Conservation (phyloP, 306 rosid species). For the Coriaria nepalensis region DNA sequence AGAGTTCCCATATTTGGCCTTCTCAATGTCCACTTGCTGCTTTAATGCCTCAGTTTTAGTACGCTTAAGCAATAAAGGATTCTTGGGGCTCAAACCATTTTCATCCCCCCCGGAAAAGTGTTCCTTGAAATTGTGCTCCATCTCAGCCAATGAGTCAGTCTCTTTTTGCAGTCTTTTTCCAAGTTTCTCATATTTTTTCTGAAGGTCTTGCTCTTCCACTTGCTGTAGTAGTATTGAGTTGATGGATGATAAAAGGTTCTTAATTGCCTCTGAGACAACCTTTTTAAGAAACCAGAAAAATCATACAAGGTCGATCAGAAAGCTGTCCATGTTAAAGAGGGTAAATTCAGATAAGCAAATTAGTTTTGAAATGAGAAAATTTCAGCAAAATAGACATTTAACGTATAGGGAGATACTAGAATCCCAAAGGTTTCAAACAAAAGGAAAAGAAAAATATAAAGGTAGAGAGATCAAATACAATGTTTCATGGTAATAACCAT, state of each 20-base stretch:
- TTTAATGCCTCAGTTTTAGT: constrained; percentile 45
- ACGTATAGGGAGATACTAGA: too few relatives aligned
- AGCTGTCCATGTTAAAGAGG: too few relatives aligned
- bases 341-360: too few relatives aligned
- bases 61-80: constrained; percentile 46
- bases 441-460: too few relatives aligned
- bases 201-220: constrained; percentile 45
- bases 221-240: constrained; percentile 38
- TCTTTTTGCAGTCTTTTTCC: constrained; percentile 50
- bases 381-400: too few relatives aligned
- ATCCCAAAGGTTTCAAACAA: too few relatives aligned
- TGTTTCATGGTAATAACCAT: too few relatives aligned
- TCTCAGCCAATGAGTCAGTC: constrained; percentile 26
- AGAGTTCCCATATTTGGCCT: constrained; percentile 32
- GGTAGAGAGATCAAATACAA: too few relatives aligned
- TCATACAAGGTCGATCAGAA: too few relatives aligned
- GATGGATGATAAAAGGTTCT: constrained; percentile 40
- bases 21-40: constrained; percentile 49
- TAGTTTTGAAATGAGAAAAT: not conserved
- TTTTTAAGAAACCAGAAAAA: constrained; percentile 19
- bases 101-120: constrained; percentile 19
- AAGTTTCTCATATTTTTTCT: constrained; percentile 40
- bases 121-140: constrained; percentile 29
- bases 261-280: constrained; percentile 63
- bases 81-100: constrained; percentile 37